A percentile compares a stretch with the other conserved stretches of the same genome.
Evolutionary conservation across 2,329 filamentous ascomycete genomes (phyloP).

Genomic region (Diaporthe citriasiana): DNA sequence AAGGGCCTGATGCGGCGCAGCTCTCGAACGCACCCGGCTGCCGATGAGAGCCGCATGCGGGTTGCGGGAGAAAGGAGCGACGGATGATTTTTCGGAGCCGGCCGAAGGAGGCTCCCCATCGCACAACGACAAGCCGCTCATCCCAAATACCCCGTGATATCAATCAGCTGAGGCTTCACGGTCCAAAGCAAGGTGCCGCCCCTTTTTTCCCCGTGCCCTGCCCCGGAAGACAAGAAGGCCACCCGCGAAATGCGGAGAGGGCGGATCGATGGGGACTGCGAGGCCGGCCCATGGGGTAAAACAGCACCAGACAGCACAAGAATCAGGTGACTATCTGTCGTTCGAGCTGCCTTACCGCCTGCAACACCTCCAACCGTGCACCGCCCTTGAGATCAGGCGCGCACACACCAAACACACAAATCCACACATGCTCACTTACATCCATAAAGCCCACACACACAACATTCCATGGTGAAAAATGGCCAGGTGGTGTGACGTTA

Average conservation of each 20-base stretch:
- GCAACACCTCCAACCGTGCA: constrained; percentile 12
- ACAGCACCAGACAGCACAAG: background rate
- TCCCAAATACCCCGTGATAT: background rate
- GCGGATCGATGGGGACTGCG: background rate
- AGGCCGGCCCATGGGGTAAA: constrained; percentile 7
- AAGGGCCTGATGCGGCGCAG: constrained; percentile 12
- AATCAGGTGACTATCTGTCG: constrained; percentile 35
- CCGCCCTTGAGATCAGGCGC: constrained; percentile 15
- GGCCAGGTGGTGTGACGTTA: constrained; percentile 27
- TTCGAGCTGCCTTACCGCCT: constrained; percentile 20
- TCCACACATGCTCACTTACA: background rate
- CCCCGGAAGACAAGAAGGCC: constrained; percentile 8
- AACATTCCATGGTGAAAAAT: constrained; percentile 12
- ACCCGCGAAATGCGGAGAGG: constrained; percentile 26
- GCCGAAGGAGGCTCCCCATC: constrained; percentile 16
- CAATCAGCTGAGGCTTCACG: constrained; percentile 20
- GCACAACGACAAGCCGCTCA: background rate
- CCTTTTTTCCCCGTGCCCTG: background rate
- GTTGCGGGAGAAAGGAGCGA: constrained; percentile 5
- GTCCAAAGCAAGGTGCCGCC: background rate
- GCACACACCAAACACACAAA: background rate
- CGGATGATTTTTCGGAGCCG: constrained; percentile 32
- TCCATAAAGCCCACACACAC: background rate
- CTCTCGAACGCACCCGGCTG: background rate
- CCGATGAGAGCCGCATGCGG: constrained; percentile 22